Evolutionary conservation across 129 eudicot species (phyloP).

Genomic region (Centella asiatica): DNA sequence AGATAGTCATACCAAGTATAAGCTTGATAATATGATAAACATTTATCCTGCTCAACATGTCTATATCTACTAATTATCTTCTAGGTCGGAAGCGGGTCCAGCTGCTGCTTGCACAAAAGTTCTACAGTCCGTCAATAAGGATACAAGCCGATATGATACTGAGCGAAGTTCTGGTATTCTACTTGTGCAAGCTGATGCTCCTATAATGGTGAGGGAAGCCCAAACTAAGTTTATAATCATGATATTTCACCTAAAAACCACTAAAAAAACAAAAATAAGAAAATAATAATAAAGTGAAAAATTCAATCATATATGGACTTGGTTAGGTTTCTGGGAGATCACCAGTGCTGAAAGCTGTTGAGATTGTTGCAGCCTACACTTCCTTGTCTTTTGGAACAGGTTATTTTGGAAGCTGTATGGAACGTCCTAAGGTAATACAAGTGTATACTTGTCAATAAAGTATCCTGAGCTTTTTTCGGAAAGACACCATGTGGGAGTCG

Average conservation of each 20-base stretch:
- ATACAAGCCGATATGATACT: conserved; percentile 25
- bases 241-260: background rate
- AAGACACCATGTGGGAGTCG: background rate
- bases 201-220: conserved; percentile 30
- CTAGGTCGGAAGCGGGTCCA: conserved; percentile 82
- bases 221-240: background rate
- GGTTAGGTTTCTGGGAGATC: conserved; percentile 33
- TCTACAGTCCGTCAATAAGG: conserved; percentile 30
- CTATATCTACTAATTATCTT: background rate
- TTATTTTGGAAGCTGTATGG: conserved; percentile 78
- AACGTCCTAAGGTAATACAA: conserved; percentile 64
- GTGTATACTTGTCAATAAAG: background rate
- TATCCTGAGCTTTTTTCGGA: background rate
- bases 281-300: too few relatives aligned
- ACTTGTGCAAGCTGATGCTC: conserved; percentile 78
- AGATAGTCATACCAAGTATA: too few relatives aligned
- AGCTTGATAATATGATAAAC: background rate
- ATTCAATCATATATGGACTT: background rate
- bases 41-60: background rate
- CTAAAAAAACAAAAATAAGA: too few relatives aligned
- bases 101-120: conserved; percentile 62
- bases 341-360: conserved; percentile 65
- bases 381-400: conserved; percentile 88
- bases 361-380: conserved; percentile 74
- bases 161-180: conserved; percentile 79